Evolutionary conservation across 2,329 filamentous ascomycete genomes (phyloP).

Genomic region (Aspergillus latus): DNA sequence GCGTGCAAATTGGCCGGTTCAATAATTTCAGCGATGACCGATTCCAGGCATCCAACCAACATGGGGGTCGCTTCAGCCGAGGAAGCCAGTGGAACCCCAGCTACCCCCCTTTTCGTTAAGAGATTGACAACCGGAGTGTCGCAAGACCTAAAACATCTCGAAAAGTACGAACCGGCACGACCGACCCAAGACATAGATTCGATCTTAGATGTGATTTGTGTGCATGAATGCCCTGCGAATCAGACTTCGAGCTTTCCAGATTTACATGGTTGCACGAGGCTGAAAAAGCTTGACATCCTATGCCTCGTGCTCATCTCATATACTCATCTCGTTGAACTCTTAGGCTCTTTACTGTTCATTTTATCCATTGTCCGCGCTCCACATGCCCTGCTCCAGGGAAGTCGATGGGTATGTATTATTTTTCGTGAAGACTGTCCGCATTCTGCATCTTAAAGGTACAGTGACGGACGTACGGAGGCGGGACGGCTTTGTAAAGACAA

Average conservation of each 20-base stretch:
- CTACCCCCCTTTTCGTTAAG: slow-evolving; percentile 40
- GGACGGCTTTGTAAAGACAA: slow-evolving; percentile 15
- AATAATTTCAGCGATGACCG: slow-evolving; percentile 52
- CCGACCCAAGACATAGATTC: slow-evolving; percentile 11
- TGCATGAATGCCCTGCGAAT: slow-evolving; percentile 11
- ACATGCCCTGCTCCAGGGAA: neutral
- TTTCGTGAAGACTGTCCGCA: slow-evolving; percentile 23
- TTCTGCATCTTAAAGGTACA: slow-evolving; percentile 15
- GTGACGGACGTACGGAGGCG: slow-evolving; percentile 14
- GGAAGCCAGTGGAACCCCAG: slow-evolving; percentile 39
- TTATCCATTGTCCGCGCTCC: slow-evolving; percentile 4
- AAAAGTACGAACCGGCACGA: slow-evolving; percentile 2
- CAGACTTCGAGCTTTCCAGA: slow-evolving; percentile 14
- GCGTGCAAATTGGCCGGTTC: slow-evolving; percentile 62
- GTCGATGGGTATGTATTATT: slow-evolving; percentile 9
- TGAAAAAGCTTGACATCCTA: slow-evolving; percentile 10
- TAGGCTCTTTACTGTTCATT: slow-evolving; percentile 9
- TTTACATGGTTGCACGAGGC: slow-evolving; percentile 7
- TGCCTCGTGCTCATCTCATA: slow-evolving; percentile 12
- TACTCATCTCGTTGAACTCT: slow-evolving; percentile 13
- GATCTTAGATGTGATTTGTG: slow-evolving; percentile 17
- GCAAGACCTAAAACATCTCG: slow-evolving; percentile 1
- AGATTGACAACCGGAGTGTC: neutral
- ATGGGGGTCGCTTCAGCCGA: slow-evolving; percentile 36
- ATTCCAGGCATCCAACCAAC: slow-evolving; percentile 40